These are phyloP conservation scores for Teunomyces aglyptinius DNA, from an alignment of 805 yeast species.

Conservation along the genomic window DNA sequence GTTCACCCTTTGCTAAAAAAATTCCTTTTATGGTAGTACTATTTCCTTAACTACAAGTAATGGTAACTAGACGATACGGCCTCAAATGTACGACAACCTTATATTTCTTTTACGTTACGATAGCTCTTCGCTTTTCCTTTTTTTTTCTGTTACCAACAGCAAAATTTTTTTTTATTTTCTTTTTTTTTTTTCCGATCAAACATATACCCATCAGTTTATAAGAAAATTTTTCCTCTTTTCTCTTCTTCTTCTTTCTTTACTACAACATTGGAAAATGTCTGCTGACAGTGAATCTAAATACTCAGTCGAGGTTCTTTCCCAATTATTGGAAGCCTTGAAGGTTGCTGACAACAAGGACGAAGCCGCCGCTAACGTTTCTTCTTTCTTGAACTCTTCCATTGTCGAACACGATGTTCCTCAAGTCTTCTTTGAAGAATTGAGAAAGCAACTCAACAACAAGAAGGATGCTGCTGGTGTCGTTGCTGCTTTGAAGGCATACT, in stretches of 20 bases:
- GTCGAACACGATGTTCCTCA: slow-evolving; percentile 98
- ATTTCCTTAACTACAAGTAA: no score
- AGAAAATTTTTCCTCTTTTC: slow-evolving; percentile 3
- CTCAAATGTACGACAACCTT: background rate
- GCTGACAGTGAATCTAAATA: slow-evolving; percentile 60
- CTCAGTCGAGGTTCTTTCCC: slow-evolving; percentile 80
- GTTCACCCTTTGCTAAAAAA: background rate
- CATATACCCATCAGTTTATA: slow-evolving; percentile 1
- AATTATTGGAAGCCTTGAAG: slow-evolving; percentile 88
- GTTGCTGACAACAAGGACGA: slow-evolving; percentile 87
- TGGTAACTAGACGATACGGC: no score
- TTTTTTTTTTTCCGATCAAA: slow-evolving; percentile 1
- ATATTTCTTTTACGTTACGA: background rate
- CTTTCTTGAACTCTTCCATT: slow-evolving; percentile 93
- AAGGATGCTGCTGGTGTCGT: slow-evolving; percentile 62
- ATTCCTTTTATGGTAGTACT: no score
- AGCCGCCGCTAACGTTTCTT: slow-evolving; percentile 86
- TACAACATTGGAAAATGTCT: slow-evolving; percentile 41
- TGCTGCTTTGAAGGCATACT: slow-evolving; percentile 80
- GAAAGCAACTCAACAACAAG: slow-evolving; percentile 75
- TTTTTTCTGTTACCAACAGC: background rate
- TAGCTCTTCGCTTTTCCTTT: background rate
- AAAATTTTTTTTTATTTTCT: background rate
- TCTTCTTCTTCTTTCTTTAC: slow-evolving; percentile 15
- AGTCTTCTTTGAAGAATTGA: slow-evolving; percentile 76